Conservation (phyloP, 2,329 filamentous ascomycete genomes). For the Pseudogymnoascus sp. region DNA sequence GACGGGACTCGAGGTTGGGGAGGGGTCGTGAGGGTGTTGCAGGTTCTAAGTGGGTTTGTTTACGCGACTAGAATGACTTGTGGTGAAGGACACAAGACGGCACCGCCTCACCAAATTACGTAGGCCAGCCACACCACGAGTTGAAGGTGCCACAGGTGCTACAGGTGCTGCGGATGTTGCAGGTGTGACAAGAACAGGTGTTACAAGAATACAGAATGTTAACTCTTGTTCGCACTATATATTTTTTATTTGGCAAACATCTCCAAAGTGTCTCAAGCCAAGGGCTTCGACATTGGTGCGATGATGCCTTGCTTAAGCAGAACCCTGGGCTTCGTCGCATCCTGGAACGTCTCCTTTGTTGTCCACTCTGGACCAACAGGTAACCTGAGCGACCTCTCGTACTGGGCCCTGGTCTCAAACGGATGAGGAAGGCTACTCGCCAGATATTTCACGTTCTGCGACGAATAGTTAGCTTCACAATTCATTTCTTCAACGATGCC, state of each 20-base stretch:
- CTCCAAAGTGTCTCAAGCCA: slow-evolving; percentile 10
- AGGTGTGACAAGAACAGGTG: too few species aligned
- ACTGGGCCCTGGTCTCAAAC: slow-evolving; percentile 83
- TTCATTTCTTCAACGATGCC: not conserved
- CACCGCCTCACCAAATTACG: not conserved
- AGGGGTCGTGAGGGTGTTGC: not conserved
- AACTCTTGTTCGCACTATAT: not conserved
- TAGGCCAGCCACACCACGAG: not conserved
- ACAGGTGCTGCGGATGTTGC: not conserved
- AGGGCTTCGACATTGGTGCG: slow-evolving; percentile 74
- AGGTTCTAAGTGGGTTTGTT: slow-evolving; percentile 3
- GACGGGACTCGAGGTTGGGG: not conserved
- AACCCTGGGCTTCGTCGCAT: slow-evolving; percentile 78
- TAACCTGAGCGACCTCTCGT: slow-evolving; percentile 77
- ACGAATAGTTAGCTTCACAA: not conserved
- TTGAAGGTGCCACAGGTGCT: not conserved
- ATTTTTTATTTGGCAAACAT: not conserved
- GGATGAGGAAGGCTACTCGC: slow-evolving; percentile 76
- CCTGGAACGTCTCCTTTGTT: slow-evolving; percentile 92
- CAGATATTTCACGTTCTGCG: slow-evolving; percentile 75
- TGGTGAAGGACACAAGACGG: not conserved
- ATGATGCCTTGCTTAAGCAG: slow-evolving; percentile 89
- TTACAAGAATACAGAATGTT: not conserved
- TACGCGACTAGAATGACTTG: not conserved
- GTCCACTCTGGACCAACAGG: slow-evolving; percentile 92